Evolutionary conservation across 2,329 filamentous ascomycete genomes (phyloP).

Genomic region (Byssochlamys sp.): DNA sequence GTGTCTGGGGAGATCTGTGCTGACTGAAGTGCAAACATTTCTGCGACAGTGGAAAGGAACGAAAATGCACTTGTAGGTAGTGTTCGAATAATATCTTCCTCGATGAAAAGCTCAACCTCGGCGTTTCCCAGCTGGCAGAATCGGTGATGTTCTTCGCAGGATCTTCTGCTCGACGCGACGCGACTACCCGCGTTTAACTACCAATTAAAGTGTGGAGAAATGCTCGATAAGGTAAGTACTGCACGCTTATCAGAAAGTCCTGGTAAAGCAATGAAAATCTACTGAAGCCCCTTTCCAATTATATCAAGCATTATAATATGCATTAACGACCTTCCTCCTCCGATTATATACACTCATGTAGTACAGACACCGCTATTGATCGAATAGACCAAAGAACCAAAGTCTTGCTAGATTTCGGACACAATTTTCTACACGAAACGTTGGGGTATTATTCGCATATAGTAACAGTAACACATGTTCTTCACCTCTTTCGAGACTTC

Average conservation of each 20-base stretch:
- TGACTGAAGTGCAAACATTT: slow-evolving; percentile 29
- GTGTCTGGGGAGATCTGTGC: slow-evolving; percentile 11
- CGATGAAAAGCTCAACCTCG: neutral
- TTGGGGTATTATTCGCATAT: neutral
- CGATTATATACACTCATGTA: neutral
- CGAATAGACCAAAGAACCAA: neutral
- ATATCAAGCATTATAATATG: neutral
- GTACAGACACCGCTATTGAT: neutral
- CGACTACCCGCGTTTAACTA: neutral
- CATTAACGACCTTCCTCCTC: neutral
- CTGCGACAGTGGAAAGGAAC: neutral
- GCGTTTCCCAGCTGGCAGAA: neutral
- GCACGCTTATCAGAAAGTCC: neutral
- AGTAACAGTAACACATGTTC: neutral
- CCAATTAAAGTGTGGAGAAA: neutral
- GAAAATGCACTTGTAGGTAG: neutral
- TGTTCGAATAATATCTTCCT: neutral
- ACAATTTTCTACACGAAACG: neutral
- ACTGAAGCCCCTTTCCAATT: neutral
- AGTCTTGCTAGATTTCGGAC: neutral
- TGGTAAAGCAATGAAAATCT: neutral
- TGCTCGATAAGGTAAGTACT: neutral
- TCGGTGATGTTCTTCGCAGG: neutral
- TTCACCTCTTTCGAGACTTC: slow-evolving; percentile 35
- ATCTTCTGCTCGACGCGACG: neutral